Evolutionary conservation across 164 flowering plant genomes (phyloP), one percentile per base, ranked within the genome.

Genomic region (Chimonanthus salicifolius): DNA sequence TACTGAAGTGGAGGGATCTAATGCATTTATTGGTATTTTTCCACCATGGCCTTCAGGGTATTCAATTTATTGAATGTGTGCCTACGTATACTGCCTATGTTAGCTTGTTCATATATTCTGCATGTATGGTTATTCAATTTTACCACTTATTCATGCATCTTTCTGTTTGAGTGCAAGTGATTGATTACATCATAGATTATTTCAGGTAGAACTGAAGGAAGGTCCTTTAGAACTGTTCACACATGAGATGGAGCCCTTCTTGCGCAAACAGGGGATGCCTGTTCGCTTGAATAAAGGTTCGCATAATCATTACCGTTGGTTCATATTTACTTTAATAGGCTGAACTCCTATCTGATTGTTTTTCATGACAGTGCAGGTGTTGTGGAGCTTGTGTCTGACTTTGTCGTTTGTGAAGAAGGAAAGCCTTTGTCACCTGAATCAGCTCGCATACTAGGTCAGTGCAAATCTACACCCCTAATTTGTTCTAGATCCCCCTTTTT

Each of bases 181-280:
- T 66, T 7, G 47, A 21, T 49, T 20, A 47, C 63, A n/a, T 62
- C 13, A 21, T 74, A 47, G 47, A 69, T 66, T 72, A 58, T 74
- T 64, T 72, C 74, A 95, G 99, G 97, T 95, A 71, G 97, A 91
- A 83, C 90, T 95, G 46, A 75, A 83, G 54, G 98, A 91, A 84
- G 99, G 99, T 64, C 94, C 97, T 71, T 75, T 95, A 18, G 93
- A 88, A 47, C 94, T 93, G 79, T 95, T 95, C 84, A 80, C 93
- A 5, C 98, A 93, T 82, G 99, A 95, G 80, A 91, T 95, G 99
- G 98, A 94, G 74, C 99, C 99, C 20, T 89, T 92, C 80, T 74
- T 92, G 78, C 90, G 98, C 64, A 92, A 94, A 84, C 99, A 91
- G 82, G 99, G 97, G 64, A 85, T 94, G 97, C 99, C 97, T 78